phyloP scores from a whole-genome alignment of 2,329 filamentous ascomycete genomes.

The Venturia carpophila region DNA sequence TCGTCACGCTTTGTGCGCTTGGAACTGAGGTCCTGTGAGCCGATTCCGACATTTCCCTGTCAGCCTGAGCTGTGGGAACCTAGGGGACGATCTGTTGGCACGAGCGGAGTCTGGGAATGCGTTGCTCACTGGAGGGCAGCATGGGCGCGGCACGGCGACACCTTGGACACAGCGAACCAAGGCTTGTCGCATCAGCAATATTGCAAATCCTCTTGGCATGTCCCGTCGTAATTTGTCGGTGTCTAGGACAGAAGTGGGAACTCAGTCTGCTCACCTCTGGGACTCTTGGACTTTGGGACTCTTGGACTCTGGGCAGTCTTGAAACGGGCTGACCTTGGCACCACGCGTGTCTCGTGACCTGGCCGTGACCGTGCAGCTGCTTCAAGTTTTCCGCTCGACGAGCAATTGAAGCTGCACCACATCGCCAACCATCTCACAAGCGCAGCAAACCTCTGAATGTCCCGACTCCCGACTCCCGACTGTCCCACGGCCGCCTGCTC shows the following conservation, averaged over 20 bases:
- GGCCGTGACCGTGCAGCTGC: neutral
- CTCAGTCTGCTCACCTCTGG: neutral
- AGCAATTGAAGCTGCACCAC: neutral
- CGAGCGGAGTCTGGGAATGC: neutral
- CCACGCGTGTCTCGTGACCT: neutral
- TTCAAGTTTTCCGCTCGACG: neutral
- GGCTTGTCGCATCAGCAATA: neutral
- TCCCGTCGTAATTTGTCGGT: constrained; percentile 3
- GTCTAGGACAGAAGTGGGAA: neutral
- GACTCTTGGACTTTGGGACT: too few species aligned
- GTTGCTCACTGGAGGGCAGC: neutral
- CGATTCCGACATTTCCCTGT: neutral
- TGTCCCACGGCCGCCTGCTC: neutral
- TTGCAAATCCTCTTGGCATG: neutral
- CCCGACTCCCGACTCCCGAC: neutral
- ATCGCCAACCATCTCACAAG: neutral
- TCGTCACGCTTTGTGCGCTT: neutral
- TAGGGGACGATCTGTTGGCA: neutral
- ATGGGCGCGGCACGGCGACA: neutral
- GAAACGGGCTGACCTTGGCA: constrained; percentile 3
- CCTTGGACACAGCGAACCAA: constrained; percentile 5
- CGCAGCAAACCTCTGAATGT: neutral
- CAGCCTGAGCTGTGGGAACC: too few species aligned
- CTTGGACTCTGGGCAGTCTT: too few species aligned
- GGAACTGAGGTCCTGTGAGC: neutral